Evolutionary conservation across 345 rosid species (phyloP).

Genomic region (Rubroshorea leprosula): DNA sequence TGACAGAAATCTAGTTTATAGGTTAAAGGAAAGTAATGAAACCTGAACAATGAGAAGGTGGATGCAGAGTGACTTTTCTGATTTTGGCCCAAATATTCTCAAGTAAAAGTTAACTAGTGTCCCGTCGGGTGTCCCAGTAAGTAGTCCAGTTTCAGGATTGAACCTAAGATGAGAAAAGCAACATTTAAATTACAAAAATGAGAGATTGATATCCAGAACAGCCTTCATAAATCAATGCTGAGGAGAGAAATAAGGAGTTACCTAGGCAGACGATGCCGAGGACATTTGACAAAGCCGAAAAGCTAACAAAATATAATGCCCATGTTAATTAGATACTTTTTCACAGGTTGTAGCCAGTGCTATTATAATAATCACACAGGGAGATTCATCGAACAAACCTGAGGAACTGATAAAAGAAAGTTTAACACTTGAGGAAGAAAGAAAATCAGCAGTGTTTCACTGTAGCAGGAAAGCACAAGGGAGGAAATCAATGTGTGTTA

Average conservation of each 20-base stretch:
- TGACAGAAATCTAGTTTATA: no score
- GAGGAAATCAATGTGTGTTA: no score
- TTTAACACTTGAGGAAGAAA: slow-evolving; percentile 89
- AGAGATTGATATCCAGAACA: neutral
- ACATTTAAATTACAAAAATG: no score
- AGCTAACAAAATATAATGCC: slow-evolving; percentile 55
- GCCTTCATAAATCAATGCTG: slow-evolving; percentile 11
- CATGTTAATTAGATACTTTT: no score
- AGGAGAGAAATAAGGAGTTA: slow-evolving; percentile 20
- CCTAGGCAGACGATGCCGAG: slow-evolving; percentile 91
- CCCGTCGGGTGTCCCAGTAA: slow-evolving; percentile 85
- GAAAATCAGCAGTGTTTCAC: slow-evolving; percentile 92
- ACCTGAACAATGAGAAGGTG: no score
- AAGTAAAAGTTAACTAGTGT: slow-evolving; percentile 76
- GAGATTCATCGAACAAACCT: slow-evolving; percentile 47
- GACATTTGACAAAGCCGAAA: slow-evolving; percentile 68
- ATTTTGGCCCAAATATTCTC: slow-evolving; percentile 67
- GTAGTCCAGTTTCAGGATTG: slow-evolving; percentile 68
- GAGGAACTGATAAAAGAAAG: slow-evolving; percentile 87
- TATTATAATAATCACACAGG: slow-evolving; percentile 13
- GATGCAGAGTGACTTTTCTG: no score
- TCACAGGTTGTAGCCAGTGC: no score
- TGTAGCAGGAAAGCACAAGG: slow-evolving; percentile 24
- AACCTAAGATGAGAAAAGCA: no score
- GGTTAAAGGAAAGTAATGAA: no score